A percentile compares a stretch with the other conserved stretches of the same genome.
phyloP scores from a whole-genome alignment of 306 rosid genomes.

The Luffa acutangula region DNA sequence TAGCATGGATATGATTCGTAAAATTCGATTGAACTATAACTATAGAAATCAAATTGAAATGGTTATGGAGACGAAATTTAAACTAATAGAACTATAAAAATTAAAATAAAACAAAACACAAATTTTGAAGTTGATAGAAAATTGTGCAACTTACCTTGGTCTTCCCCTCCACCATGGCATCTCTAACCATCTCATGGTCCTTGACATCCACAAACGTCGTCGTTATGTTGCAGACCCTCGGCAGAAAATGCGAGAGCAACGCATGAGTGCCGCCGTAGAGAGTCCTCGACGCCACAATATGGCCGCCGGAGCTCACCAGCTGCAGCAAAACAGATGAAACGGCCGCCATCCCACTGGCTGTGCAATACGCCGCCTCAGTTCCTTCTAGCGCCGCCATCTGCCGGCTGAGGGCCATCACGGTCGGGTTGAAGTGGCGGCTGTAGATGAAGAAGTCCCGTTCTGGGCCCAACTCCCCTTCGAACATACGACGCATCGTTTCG shows the following conservation, averaged over 20 bases:
- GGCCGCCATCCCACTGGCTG: conserved; percentile 88
- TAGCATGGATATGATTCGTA: no score
- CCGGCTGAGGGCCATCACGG: conserved; percentile 71
- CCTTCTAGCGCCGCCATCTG: conserved; percentile 86
- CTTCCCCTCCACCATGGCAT: conserved; percentile 49
- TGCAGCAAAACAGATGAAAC: conserved; percentile 53
- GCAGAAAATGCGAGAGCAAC: conserved; percentile 58
- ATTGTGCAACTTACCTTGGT: conserved; percentile 23
- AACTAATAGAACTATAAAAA: no score
- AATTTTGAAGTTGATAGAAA: not conserved
- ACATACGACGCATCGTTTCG: conserved; percentile 76
- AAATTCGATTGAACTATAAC: no score
- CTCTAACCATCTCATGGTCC: conserved; percentile 37
- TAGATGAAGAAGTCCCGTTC: conserved; percentile 79
- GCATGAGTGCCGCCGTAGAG: conserved; percentile 92
- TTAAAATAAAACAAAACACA: not conserved
- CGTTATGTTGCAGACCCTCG: conserved; percentile 41
- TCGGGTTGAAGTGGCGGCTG: conserved; percentile 96
- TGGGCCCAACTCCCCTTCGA: conserved; percentile 70
- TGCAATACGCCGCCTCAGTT: conserved; percentile 91
- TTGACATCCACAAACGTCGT: conserved; percentile 53
- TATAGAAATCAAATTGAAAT: no score
- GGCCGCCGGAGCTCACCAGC: conserved; percentile 50
- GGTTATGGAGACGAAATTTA: no score
- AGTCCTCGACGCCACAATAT: conserved; percentile 48